These are phyloP conservation scores for Mucor irregularis DNA, from an alignment of 371 early-diverging fungal species.

Conservation along the genomic window DNA sequence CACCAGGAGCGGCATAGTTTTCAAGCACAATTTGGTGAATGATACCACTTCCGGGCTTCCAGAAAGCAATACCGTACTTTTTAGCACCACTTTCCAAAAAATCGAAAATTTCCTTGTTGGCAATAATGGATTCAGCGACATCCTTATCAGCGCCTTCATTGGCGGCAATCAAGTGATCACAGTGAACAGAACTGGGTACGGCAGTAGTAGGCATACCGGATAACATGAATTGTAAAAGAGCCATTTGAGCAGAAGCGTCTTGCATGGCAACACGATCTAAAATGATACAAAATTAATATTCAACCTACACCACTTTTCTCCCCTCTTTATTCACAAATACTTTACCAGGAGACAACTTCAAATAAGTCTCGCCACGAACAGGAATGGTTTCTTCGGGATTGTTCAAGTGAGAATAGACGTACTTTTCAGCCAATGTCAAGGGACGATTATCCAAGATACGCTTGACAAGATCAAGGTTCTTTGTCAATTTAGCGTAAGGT, in stretches of 20 bases:
- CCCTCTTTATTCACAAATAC: background rate
- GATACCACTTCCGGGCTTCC: slow-evolving; percentile 89
- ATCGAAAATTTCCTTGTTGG: slow-evolving; percentile 85
- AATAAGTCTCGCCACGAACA: slow-evolving; percentile 68
- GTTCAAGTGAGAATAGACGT: slow-evolving; percentile 91
- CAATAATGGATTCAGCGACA: slow-evolving; percentile 61
- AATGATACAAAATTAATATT: too few species aligned
- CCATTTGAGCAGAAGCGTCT: slow-evolving; percentile 88
- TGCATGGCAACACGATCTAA: slow-evolving; percentile 82
- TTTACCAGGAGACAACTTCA: slow-evolving; percentile 72
- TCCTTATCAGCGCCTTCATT: slow-evolving; percentile 76
- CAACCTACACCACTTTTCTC: background rate
- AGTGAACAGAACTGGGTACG: slow-evolving; percentile 90
- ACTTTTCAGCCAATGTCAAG: slow-evolving; percentile 92
- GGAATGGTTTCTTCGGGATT: slow-evolving; percentile 72
- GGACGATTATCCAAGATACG: slow-evolving; percentile 61
- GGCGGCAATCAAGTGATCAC: slow-evolving; percentile 92
- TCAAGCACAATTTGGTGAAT: slow-evolving; percentile 94
- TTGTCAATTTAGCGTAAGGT: slow-evolving; percentile 57
- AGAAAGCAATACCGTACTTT: slow-evolving; percentile 89
- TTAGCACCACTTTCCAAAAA: slow-evolving; percentile 79
- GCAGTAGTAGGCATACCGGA: slow-evolving; percentile 83
- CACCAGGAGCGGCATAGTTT: slow-evolving; percentile 92
- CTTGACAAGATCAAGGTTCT: slow-evolving; percentile 55
- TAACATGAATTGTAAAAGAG: slow-evolving; percentile 91